Conservation (phyloP, 2,329 filamentous ascomycete genomes). For the Onygenales sp. region DNA sequence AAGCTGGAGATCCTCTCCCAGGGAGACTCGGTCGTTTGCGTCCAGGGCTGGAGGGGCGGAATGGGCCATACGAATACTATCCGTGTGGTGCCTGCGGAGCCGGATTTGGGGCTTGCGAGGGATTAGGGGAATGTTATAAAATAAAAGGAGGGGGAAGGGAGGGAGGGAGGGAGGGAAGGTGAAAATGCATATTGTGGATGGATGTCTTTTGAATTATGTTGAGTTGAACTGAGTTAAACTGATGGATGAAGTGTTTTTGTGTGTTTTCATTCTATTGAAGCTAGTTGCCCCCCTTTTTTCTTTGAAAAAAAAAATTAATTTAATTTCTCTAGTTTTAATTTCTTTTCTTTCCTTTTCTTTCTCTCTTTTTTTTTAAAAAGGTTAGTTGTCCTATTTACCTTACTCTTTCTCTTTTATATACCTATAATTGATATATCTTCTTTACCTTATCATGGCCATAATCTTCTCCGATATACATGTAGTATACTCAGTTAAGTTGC, state of each 20-base stretch:
- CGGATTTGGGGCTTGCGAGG: slow-evolving; percentile 31
- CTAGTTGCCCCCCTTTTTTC: too few relatives aligned
- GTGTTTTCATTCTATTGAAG: too few relatives aligned
- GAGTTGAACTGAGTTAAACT: too few relatives aligned
- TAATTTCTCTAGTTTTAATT: not conserved
- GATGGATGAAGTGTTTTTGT: too few relatives aligned
- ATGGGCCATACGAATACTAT: slow-evolving; percentile 60
- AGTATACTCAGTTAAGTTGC: too few relatives aligned
- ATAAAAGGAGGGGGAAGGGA: not conserved
- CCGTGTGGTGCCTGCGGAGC: slow-evolving; percentile 41
- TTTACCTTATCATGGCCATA: too few relatives aligned
- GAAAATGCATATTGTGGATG: not conserved
- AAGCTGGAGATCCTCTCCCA: slow-evolving; percentile 71
- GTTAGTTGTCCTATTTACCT: not conserved
- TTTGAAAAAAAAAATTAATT: too few relatives aligned
- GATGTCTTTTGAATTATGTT: too few relatives aligned
- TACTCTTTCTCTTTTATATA: not conserved
- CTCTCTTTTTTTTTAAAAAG: not conserved
- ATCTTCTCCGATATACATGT: too few relatives aligned
- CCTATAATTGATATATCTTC: too few relatives aligned
- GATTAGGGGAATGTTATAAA: not conserved
- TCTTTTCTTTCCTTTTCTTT: not conserved
- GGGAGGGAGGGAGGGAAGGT: not conserved
- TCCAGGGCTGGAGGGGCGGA: slow-evolving; percentile 59
- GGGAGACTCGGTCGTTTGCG: slow-evolving; percentile 60